Conservation (phyloP, 2,329 filamentous ascomycete species). For the Fusarium newnesense region DNA sequence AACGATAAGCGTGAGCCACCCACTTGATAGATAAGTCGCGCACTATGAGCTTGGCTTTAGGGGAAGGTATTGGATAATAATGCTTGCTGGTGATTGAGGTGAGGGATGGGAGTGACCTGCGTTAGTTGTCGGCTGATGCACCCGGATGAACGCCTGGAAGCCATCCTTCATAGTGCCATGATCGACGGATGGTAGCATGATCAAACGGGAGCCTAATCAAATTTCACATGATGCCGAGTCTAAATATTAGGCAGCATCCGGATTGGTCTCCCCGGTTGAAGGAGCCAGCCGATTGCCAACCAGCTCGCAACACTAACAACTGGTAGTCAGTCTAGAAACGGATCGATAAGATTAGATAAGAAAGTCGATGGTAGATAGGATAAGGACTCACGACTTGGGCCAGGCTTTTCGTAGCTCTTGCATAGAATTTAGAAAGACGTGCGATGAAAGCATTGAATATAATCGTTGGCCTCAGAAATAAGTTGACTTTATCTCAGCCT, state of each 20-base stretch:
- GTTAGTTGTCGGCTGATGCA: neutral
- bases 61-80: neutral
- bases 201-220: neutral
- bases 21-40: neutral
- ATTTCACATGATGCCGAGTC: neutral
- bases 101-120: neutral
- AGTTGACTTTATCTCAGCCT: neutral
- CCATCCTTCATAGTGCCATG: neutral
- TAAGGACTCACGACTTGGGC: too few relatives aligned
- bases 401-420: fast-evolving
- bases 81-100: neutral
- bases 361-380: neutral
- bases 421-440: fast-evolving
- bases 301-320: neutral
- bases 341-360: neutral
- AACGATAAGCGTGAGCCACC: neutral
- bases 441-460: neutral
- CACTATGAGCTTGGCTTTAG: neutral
- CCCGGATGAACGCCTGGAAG: neutral
- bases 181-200: neutral
- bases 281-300: neutral
- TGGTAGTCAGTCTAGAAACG: neutral
- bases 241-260: too few relatives aligned
- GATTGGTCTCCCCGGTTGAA: neutral
- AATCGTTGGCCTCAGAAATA: fast-evolving